Percentiles rank a stretch among this genome's conserved stretches.
phyloP scores from a whole-genome alignment of 495 filamentous ascomycete genomes.

The Neurospora sp. region DNA sequence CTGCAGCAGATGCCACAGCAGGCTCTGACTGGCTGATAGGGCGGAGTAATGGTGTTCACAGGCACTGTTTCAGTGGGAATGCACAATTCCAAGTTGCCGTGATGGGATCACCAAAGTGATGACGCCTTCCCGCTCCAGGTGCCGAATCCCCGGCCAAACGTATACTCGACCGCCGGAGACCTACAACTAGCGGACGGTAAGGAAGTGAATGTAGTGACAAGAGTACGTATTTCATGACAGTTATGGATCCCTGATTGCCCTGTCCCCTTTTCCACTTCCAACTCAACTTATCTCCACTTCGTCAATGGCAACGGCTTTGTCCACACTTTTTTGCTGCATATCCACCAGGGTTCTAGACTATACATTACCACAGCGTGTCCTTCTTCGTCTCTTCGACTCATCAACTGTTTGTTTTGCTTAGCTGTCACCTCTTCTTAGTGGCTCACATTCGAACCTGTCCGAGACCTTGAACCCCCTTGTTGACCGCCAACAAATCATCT shows the following conservation, averaged over 20 bases:
- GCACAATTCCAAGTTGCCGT: background rate
- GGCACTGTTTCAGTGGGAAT: background rate
- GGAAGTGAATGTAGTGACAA: background rate
- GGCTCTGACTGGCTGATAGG: conserved; percentile 11
- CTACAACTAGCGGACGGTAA: background rate
- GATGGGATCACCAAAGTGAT: background rate
- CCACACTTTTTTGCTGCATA: background rate
- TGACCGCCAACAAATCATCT: background rate
- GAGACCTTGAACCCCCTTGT: background rate
- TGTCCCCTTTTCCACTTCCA: background rate
- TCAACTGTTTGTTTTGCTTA: background rate
- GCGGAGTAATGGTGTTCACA: background rate
- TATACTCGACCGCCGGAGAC: background rate
- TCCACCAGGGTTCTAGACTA: background rate
- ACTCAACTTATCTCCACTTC: background rate
- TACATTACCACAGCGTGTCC: background rate
- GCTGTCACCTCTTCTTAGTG: background rate
- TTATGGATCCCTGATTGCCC: background rate
- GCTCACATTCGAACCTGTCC: background rate
- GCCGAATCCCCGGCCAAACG: background rate
- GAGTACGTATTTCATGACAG: background rate
- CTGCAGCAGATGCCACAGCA: conserved; percentile 10
- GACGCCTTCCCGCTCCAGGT: background rate
- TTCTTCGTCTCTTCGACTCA: background rate
- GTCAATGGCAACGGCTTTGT: background rate